Percentiles rank a stretch among this genome's conserved stretches.
These are phyloP conservation scores for Chytriomyces sp. DNA, from an alignment of 192 early-diverging fungal species.

Conservation along the genomic window DNA sequence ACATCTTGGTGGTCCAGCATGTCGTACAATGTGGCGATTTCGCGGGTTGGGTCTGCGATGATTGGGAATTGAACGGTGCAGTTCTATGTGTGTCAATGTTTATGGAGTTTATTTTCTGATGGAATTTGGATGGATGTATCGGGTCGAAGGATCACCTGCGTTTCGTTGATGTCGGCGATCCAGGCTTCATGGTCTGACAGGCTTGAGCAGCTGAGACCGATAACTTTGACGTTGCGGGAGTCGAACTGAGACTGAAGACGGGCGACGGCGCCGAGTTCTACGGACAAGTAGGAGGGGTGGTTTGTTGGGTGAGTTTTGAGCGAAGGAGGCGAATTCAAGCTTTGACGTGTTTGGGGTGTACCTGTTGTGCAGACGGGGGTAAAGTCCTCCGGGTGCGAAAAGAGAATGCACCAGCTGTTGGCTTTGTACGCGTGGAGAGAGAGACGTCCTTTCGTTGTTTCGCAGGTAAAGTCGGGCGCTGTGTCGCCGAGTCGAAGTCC, in stretches of 20 bases:
- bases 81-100: conserved; percentile 45
- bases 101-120: neutral
- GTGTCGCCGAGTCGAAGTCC: conserved; percentile 53
- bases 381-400: conserved; percentile 98
- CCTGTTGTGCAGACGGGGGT: conserved; percentile 54
- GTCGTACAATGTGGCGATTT: conserved; percentile 89
- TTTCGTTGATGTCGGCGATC: conserved; percentile 93
- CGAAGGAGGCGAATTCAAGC: conserved; percentile 10
- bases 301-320: neutral
- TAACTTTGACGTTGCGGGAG: conserved; percentile 82
- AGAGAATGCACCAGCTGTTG: conserved; percentile 91
- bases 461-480: conserved; percentile 76
- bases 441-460: conserved; percentile 89
- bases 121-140: neutral
- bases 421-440: conserved; percentile 89
- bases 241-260: conserved; percentile 78
- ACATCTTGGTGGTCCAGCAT: conserved; percentile 97
- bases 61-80: conserved; percentile 86
- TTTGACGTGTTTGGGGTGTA: neutral
- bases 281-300: conserved; percentile 86
- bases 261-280: conserved; percentile 93
- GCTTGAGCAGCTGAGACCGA: conserved; percentile 93
- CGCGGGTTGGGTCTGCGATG: conserved; percentile 88
- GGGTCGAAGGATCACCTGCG: conserved; percentile 52
- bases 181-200: conserved; percentile 82